Evolutionary conservation across 805 yeast genomes (phyloP).

Genomic region (Lipomyces japonicus): DNA sequence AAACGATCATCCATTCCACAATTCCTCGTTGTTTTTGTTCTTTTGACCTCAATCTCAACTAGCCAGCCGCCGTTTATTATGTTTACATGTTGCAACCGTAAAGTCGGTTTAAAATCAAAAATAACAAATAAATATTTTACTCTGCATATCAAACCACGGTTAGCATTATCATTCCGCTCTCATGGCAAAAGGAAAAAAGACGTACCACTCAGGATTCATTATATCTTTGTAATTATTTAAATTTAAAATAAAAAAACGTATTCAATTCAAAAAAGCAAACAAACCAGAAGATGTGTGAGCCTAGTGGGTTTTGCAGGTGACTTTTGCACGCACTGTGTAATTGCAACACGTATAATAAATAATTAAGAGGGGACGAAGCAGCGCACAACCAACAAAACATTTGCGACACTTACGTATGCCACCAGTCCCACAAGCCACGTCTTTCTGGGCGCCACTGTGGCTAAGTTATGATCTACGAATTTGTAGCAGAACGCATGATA

Average conservation of each 20-base stretch:
- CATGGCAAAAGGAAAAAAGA: background rate
- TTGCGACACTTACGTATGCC: too few species aligned
- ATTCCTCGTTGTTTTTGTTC: background rate
- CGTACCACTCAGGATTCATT: slow-evolving; percentile 22
- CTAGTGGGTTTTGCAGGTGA: too few species aligned
- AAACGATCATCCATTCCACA: too few species aligned
- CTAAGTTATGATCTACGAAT: too few species aligned
- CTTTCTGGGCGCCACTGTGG: too few species aligned
- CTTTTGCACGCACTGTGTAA: too few species aligned
- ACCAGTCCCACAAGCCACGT: too few species aligned
- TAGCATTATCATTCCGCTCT: background rate
- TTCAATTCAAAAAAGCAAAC: background rate
- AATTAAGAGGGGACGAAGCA: too few species aligned
- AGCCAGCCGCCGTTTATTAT: background rate
- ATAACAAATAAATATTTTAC: background rate
- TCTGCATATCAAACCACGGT: background rate
- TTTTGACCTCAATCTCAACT: background rate
- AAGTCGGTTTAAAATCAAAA: background rate
- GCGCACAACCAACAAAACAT: background rate
- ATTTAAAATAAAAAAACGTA: background rate
- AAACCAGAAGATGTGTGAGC: background rate
- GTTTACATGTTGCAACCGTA: background rate
- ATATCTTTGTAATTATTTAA: background rate
- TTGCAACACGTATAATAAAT: too few species aligned
- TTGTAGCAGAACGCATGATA: background rate